Base-by-base conservation (phyloP, 1,139 yeast genomes). In the Nakaseomyces bracarensis region DNA sequence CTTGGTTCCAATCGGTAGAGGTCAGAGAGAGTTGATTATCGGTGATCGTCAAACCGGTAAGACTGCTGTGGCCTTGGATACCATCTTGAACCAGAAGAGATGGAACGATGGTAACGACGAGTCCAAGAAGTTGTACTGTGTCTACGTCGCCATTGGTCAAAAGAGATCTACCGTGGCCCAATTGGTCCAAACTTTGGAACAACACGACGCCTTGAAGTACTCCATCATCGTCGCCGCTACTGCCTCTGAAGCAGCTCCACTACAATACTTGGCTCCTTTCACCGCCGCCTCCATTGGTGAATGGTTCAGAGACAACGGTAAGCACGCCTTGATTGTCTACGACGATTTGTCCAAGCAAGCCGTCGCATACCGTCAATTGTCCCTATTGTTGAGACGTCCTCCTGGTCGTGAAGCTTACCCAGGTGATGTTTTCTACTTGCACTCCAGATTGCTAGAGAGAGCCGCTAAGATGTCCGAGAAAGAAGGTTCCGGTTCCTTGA, bases 21-120 rank as follows among this genome's bases (percentile, higher is more conserved):
- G 98, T 70, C 98, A 91, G 77, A 93, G 98, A 85, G 98, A 91
- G 78, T 77, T 91, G 84, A 91, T 91, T 67, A 91, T 91, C 69
- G 98, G 98, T 82, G 98, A 91, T 73, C 91, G 98, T 81, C 98
- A 91, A 78, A 91, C 98, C 63, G 98, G 98, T 83, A 91, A 91
- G 80, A 91, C 98, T 66, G 96, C 97, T 57, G 96, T 91, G 63
- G 98, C 97, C 62, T 71, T 91, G 63, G 98, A 91, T 74, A 81
- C 98, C 74, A 91, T 91, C 68, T 82, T 91, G 69, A 91, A 91
- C 78, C 99, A 91, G 77, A 91, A 89, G 86, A 84, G 95, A 76
- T 86, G 96, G 95, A 91, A 93, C 81, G 70, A 75, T 63, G 95
- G 95, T 71, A 49, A 73, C 52, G 98, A 91, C 69, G 99, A 91